A percentile compares a stretch with the other conserved stretches of the same genome.
phyloP scores from a whole-genome alignment of 2,329 filamentous ascomycete species.

The Plectosphaerella plurivora region DNA sequence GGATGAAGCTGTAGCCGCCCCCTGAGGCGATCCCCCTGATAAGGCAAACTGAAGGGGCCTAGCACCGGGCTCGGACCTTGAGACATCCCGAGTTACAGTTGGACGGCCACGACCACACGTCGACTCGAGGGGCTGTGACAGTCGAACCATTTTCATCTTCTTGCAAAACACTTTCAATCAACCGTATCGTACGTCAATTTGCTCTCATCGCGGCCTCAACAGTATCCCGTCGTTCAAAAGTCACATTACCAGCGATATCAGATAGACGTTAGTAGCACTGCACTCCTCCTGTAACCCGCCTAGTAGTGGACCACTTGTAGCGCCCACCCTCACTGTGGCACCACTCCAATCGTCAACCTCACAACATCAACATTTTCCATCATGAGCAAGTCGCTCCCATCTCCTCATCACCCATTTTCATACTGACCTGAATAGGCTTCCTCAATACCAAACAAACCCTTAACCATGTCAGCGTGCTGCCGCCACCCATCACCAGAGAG shows the following conservation, averaged over 20 bases:
- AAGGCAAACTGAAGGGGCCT: neutral
- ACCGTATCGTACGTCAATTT: no score
- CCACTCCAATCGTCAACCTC: neutral
- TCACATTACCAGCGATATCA: neutral
- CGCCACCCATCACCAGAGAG: conserved; percentile 25
- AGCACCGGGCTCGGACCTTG: neutral
- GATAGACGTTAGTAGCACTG: neutral
- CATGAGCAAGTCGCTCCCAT: neutral
- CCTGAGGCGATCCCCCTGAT: no score
- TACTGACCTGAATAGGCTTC: conserved; percentile 21
- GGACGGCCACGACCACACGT: no score
- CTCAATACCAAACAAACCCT: conserved; percentile 39
- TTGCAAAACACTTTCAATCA: no score
- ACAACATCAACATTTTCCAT: neutral
- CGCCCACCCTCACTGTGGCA: no score
- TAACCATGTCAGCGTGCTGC: conserved; percentile 37
- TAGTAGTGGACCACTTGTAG: no score
- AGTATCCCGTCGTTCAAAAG: neutral
- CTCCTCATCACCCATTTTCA: neutral
- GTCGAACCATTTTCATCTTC: no score
- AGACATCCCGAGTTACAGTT: neutral
- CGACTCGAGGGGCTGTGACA: no score
- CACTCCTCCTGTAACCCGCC: no score
- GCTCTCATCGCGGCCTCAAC: no score
- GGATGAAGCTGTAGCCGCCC: no score